A percentile compares a stretch with the other conserved stretches of the same genome.
Conservation (phyloP, 2,329 filamentous ascomycete genomes). For the Drechslera avenae region DNA sequence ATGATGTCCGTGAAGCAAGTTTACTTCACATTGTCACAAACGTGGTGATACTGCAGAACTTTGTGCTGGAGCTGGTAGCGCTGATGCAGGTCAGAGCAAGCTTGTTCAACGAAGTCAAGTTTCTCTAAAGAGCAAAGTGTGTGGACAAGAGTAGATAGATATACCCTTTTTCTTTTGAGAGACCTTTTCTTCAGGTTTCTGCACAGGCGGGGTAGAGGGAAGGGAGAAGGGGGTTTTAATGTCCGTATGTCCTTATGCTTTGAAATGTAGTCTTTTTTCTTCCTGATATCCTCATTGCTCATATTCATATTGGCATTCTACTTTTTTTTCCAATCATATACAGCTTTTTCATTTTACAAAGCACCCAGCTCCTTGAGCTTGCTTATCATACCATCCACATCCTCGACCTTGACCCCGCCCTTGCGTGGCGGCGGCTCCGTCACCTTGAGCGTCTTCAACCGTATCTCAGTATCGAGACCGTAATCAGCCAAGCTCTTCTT, state of each 20-base stretch:
- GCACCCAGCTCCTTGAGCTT: slow-evolving; percentile 97
- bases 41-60: slow-evolving; percentile 57
- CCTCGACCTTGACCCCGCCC: slow-evolving; percentile 95
- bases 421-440: slow-evolving; percentile 83
- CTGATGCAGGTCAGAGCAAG: slow-evolving; percentile 56
- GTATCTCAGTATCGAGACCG: slow-evolving; percentile 73
- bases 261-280: too few species aligned
- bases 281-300: background rate
- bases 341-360: slow-evolving; percentile 58
- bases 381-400: slow-evolving; percentile 90
- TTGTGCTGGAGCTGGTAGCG: slow-evolving; percentile 56
- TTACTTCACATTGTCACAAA: slow-evolving; percentile 58
- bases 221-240: too few species aligned
- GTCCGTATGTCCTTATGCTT: too few species aligned
- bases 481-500: slow-evolving; percentile 83
- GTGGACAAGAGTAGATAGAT: too few species aligned
- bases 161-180: too few species aligned
- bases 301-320: background rate
- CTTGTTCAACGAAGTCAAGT: slow-evolving; percentile 54
- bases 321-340: too few species aligned
- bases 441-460: slow-evolving; percentile 90
- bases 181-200: too few species aligned
- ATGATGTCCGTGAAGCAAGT: slow-evolving; percentile 50
- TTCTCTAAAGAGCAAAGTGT: slow-evolving; percentile 30
- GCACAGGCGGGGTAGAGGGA: too few species aligned